phyloP scores from a whole-genome alignment of 306 rosid species.

The Lupinus albus region DNA sequence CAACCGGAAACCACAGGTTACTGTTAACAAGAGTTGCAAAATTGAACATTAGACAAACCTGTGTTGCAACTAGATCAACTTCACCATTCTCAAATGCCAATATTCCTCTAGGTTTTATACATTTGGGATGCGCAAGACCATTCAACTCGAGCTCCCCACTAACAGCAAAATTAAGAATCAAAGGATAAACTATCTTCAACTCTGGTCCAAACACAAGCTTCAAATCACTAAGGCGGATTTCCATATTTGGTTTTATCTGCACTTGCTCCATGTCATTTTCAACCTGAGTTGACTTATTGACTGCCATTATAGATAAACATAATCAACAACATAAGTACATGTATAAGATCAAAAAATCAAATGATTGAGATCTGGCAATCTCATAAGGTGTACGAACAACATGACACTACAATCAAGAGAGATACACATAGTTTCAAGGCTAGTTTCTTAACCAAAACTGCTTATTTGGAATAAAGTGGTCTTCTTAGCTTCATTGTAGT shows the following conservation, averaged over 20 bases:
- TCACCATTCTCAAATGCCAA: constrained; percentile 86
- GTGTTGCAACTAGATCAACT: constrained; percentile 93
- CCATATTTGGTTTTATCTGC: constrained; percentile 62
- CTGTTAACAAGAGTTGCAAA: constrained; percentile 1
- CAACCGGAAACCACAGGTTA: constrained; percentile 7
- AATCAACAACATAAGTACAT: background rate
- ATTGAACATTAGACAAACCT: constrained; percentile 58
- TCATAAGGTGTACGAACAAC: constrained; percentile 1
- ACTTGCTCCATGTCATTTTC: constrained; percentile 64
- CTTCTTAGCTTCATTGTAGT: background rate
- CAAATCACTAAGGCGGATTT: constrained; percentile 75
- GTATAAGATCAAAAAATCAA: constrained; percentile 17
- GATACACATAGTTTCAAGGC: background rate
- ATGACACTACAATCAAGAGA: background rate
- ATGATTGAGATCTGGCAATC: background rate
- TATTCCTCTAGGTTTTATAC: constrained; percentile 77
- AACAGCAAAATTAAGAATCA: constrained; percentile 76
- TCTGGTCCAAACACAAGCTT: constrained; percentile 92
- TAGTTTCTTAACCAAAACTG: background rate
- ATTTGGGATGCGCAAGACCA: constrained; percentile 80
- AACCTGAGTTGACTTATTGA: constrained; percentile 51
- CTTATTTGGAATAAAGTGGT: background rate
- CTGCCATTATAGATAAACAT: constrained; percentile 44
- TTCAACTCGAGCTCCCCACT: constrained; percentile 92
- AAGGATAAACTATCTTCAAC: constrained; percentile 85